A percentile compares a stretch with the other conserved stretches of the same genome.
Evolutionary conservation across 495 filamentous ascomycete genomes (phyloP).

Genomic region (Aspergillus biplanus): DNA sequence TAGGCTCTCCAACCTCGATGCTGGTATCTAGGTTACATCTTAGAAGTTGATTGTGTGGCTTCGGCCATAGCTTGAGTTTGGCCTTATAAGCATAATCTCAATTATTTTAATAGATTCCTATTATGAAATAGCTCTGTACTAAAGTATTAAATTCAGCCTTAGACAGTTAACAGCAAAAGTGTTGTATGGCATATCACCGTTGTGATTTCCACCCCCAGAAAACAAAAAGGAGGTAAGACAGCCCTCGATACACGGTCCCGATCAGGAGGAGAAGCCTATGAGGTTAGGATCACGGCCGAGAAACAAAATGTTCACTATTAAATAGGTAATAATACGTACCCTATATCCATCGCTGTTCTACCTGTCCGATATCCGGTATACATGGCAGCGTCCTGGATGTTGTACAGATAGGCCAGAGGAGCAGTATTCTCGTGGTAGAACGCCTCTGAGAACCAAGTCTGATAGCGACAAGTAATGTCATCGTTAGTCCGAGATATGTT

Average conservation of each 20-base stretch:
- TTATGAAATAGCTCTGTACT: too few species aligned
- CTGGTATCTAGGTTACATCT: too few species aligned
- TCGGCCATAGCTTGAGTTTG: too few species aligned
- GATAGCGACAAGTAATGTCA: background rate
- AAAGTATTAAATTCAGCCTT: too few species aligned
- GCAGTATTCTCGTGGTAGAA: constrained; percentile 53
- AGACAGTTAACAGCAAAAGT: too few species aligned
- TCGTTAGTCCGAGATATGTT: too few species aligned
- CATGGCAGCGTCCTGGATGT: background rate
- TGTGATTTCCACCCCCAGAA: too few species aligned
- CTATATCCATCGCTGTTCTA: constrained; percentile 3
- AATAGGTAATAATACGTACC: constrained; percentile 1
- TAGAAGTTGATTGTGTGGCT: too few species aligned
- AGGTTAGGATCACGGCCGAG: background rate
- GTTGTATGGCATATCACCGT: too few species aligned
- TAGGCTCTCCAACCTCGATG: too few species aligned
- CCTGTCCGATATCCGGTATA: constrained; percentile 1
- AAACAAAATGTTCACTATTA: background rate
- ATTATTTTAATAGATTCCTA: too few species aligned
- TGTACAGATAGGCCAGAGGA: constrained; percentile 46
- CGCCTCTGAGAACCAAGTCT: constrained; percentile 56
- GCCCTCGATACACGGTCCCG: constrained; percentile 1
- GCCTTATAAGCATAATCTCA: too few species aligned
- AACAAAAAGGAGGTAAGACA: background rate
- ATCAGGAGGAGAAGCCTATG: background rate